These are phyloP conservation scores for Paracamarosporium sp. DNA, from an alignment of 2,329 filamentous ascomycete species.

Conservation along the genomic window DNA sequence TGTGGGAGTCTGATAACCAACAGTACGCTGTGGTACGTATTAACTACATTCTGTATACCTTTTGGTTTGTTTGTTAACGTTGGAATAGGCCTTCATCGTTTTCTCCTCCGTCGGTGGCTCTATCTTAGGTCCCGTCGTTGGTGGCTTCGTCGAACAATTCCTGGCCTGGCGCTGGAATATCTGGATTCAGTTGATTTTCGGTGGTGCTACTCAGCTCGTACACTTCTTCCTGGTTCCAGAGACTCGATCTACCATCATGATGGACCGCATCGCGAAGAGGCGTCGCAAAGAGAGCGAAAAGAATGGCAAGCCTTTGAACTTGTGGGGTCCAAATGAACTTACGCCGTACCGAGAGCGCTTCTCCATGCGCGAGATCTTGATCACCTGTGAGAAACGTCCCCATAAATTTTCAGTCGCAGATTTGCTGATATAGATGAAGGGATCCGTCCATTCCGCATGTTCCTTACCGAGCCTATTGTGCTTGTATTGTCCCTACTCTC, in stretches of 20 bases:
- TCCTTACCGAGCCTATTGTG: slow-evolving; percentile 78
- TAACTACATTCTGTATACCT: too few relatives aligned
- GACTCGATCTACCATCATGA: slow-evolving; percentile 76
- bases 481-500: slow-evolving; percentile 73
- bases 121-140: slow-evolving; percentile 78
- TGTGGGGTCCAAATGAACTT: slow-evolving; percentile 79
- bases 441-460: slow-evolving; percentile 73
- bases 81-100: slow-evolving; percentile 60
- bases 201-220: slow-evolving; percentile 70
- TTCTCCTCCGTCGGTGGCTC: slow-evolving; percentile 82
- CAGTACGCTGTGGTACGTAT: slow-evolving; percentile 69
- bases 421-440: slow-evolving; percentile 27
- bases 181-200: slow-evolving; percentile 87
- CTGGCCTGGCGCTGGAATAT: slow-evolving; percentile 80
- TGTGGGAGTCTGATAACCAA: slow-evolving; percentile 64
- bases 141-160: slow-evolving; percentile 74
- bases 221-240: slow-evolving; percentile 78
- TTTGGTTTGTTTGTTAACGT: too few relatives aligned
- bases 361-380: slow-evolving; percentile 47
- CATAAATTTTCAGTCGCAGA: neutral
- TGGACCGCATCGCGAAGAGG: slow-evolving; percentile 80
- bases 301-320: slow-evolving; percentile 63
- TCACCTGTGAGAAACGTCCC: slow-evolving; percentile 46
- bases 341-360: slow-evolving; percentile 45
- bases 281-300: slow-evolving; percentile 69